Evolutionary conservation across 1,139 yeast genomes (phyloP), one percentile per base, ranked within the genome.

Genomic region (Schizosaccharomyces versatilis): DNA sequence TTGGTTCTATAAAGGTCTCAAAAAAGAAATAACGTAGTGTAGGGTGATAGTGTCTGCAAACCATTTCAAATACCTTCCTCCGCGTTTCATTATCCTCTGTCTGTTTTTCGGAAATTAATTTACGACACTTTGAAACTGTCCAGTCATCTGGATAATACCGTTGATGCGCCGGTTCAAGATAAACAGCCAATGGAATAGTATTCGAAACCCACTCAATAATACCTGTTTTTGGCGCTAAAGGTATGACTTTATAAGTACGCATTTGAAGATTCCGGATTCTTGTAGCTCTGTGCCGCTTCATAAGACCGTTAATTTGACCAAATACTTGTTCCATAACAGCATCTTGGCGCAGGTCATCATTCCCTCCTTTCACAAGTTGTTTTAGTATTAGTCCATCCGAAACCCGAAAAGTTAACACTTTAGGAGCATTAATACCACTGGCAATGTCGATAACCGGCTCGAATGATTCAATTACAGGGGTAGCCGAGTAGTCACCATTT

Each of bases 321-420:
- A 93, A 93, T 1, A 90, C 97, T 64, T 90, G 98, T 65, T 88
- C 94, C 98, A 93, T 93, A 58, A 90, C 84, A 0, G 94, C 84
- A 67, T 93, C 99, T 66, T 93, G 98, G 56, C 98, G 71, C 56
- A 90, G 68, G 67, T 93, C 98, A 67, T 93, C 98, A 6, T 84
- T 76, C 3, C 94, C 88, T 38, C 85, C 84, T 63, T 93, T 93
- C 61, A 57, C 59, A 38, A 57, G 39, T 41, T 57, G 56, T 47
- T 41, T 54, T 9, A 24, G n/a, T 15, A 17, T 40, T 7, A n/a
- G 10, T 6, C 59, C 59, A 51, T 57, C 59, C 17, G 53, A 52
- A 36, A 44, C 17, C 14, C 49, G 39, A 17, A 52, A 52, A n/a
- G 38, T 51, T 12, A 57, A 42, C 40, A 57, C 49, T 38, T 56